These are phyloP conservation scores for Rosa chinensis DNA, from an alignment of 306 rosid species.

Conservation along the genomic window DNA sequence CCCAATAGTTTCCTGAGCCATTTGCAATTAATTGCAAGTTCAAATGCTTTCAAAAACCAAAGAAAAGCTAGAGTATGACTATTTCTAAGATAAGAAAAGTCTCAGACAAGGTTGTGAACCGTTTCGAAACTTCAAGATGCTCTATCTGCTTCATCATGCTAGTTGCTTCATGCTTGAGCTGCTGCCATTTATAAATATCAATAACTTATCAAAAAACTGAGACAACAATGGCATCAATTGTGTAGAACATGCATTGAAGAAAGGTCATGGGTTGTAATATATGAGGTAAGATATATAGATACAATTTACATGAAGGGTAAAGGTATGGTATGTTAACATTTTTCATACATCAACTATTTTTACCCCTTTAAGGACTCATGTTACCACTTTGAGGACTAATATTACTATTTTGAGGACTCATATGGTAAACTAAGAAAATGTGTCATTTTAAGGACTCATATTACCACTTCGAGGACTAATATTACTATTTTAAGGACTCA, in stretches of 20 bases:
- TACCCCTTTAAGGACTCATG: too few species aligned
- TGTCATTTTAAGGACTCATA: too few species aligned
- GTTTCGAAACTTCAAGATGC: slow-evolving; percentile 65
- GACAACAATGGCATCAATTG: neutral
- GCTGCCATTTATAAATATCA: slow-evolving; percentile 41
- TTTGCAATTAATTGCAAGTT: slow-evolving; percentile 18
- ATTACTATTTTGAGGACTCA: too few species aligned
- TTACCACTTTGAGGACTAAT: too few species aligned
- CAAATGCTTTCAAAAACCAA: neutral
- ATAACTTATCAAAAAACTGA: neutral
- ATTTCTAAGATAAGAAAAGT: slow-evolving; percentile 3
- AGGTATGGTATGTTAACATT: too few species aligned
- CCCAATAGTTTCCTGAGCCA: slow-evolving; percentile 64
- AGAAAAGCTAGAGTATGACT: neutral
- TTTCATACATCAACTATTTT: too few species aligned
- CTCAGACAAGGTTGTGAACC: slow-evolving; percentile 38
- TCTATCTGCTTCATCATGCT: slow-evolving; percentile 68
- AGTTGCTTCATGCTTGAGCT: slow-evolving; percentile 59
- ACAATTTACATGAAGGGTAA: neutral
- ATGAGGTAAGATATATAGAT: neutral
- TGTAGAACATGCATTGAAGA: neutral
- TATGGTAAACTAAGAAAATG: too few species aligned
- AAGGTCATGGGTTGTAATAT: neutral
- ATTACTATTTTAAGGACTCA: too few species aligned
- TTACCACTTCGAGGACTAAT: too few species aligned